A percentile compares a stretch with the other conserved stretches of the same genome.
phyloP scores from a whole-genome alignment of 345 rosid species.

The Raphanus raphanistrum region DNA sequence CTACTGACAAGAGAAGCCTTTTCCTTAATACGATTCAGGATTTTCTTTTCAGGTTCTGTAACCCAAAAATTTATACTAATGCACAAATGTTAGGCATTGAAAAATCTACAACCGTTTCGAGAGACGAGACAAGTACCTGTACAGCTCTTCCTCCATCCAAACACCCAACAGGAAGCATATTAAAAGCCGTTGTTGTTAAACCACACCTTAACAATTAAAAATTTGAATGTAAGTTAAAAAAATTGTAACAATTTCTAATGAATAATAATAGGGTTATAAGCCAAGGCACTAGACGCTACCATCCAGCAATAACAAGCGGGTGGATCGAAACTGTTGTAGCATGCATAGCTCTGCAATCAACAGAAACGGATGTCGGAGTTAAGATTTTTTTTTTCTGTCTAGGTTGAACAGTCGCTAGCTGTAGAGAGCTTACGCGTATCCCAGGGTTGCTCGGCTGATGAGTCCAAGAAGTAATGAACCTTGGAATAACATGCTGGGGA shows the following conservation, averaged over 20 bases:
- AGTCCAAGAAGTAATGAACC: slow-evolving; percentile 97
- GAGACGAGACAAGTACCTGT: slow-evolving; percentile 53
- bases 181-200: slow-evolving; percentile 85
- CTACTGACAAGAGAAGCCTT: slow-evolving; percentile 5
- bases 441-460: slow-evolving; percentile 87
- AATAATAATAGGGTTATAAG: slow-evolving; percentile 8
- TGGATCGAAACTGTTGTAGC: slow-evolving; percentile 83
- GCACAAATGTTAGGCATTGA: neutral
- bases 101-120: neutral
- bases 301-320: slow-evolving; percentile 94
- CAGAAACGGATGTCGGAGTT: slow-evolving; percentile 16
- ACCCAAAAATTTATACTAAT: neutral
- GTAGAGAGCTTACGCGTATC: slow-evolving; percentile 67
- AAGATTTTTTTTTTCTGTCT: neutral
- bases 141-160: slow-evolving; percentile 97
- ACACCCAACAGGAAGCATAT: slow-evolving; percentile 95
- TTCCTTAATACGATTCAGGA: neutral
- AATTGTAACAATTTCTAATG: neutral
- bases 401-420: slow-evolving; percentile 28
- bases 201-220: slow-evolving; percentile 72
- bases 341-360: slow-evolving; percentile 73
- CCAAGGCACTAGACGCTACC: slow-evolving; percentile 47
- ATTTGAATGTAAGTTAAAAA: slow-evolving; percentile 29
- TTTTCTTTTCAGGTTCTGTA: neutral
- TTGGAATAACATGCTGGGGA: slow-evolving; percentile 88